phyloP scores from a whole-genome alignment of 441 rosid species.

The Pelargonium australe region DNA sequence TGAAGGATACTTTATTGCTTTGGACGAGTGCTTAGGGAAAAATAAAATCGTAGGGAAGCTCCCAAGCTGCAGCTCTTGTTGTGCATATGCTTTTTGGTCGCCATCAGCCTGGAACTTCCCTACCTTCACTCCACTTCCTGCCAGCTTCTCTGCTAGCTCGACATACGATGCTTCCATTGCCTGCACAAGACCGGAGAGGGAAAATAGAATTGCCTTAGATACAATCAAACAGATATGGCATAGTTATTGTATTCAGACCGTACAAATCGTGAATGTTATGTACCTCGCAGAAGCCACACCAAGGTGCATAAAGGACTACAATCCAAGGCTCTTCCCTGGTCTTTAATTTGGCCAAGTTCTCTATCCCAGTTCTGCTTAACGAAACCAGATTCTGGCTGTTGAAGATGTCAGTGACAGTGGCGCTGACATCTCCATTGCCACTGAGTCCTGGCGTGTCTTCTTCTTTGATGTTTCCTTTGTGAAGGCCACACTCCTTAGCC shows the following conservation, averaged over 20 bases:
- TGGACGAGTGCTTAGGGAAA: constrained; percentile 38
- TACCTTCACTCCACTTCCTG: constrained; percentile 38
- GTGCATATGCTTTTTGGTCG: constrained; percentile 40
- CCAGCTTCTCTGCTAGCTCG: constrained; percentile 40
- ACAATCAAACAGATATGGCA: neutral
- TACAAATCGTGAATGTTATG: neutral
- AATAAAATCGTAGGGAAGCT: constrained; percentile 47
- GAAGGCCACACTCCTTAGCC: constrained; percentile 53
- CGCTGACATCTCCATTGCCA: constrained; percentile 21
- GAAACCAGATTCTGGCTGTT: constrained; percentile 30
- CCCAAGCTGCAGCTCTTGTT: constrained; percentile 35
- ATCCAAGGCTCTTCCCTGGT: constrained; percentile 43
- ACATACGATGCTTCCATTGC: constrained; percentile 47
- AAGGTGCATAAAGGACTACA: constrained; percentile 48
- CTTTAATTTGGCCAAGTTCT: constrained; percentile 38
- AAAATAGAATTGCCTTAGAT: neutral
- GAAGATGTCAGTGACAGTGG: constrained; percentile 30
- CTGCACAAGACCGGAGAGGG: constrained; percentile 3
- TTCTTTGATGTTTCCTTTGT: constrained; percentile 43
- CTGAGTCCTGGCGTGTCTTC: constrained; percentile 5
- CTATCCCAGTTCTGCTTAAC: constrained; percentile 40
- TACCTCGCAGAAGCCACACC: constrained; percentile 53
- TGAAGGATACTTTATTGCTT: constrained; percentile 43
- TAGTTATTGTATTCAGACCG: neutral
- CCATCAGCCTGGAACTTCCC: constrained; percentile 50